Conservation (phyloP, 345 rosid genomes). For the Atalantia buxifolia region DNA sequence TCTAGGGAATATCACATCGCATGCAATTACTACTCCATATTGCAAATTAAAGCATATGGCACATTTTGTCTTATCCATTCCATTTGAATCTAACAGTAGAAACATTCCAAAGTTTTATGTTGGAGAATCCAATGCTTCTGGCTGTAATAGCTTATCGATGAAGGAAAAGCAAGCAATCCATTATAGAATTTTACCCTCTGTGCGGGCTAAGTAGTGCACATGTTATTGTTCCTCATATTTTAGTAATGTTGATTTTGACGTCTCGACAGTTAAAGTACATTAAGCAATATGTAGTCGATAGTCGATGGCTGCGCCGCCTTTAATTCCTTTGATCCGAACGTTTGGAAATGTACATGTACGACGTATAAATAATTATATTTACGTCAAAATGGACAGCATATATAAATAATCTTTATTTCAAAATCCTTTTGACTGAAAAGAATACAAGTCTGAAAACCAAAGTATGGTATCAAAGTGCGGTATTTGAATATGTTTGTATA, state of each 20-base stretch:
- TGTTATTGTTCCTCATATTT: background rate
- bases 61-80: conserved; percentile 38
- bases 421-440: background rate
- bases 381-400: background rate
- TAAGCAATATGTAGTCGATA: background rate
- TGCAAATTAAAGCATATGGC: conserved; percentile 26
- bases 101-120: conserved; percentile 16
- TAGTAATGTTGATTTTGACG: background rate
- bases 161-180: conserved; percentile 12
- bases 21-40: conserved; percentile 5
- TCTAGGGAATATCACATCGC: conserved; percentile 24
- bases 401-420: background rate
- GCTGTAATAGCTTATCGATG: conserved; percentile 23
- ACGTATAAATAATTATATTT: background rate
- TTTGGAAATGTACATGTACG: background rate
- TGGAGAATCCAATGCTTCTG: conserved; percentile 37
- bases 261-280: background rate
- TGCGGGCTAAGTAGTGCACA: background rate
- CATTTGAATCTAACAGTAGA: conserved; percentile 27
- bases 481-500: background rate
- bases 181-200: conserved; percentile 3
- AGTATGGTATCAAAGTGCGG: background rate
- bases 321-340: background rate
- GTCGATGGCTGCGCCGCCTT: conserved; percentile 3
- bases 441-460: background rate